Percentiles rank a stretch among this genome's conserved stretches.
Conservation (phyloP, 305 asterid species). For the Rubia occidens region DNA sequence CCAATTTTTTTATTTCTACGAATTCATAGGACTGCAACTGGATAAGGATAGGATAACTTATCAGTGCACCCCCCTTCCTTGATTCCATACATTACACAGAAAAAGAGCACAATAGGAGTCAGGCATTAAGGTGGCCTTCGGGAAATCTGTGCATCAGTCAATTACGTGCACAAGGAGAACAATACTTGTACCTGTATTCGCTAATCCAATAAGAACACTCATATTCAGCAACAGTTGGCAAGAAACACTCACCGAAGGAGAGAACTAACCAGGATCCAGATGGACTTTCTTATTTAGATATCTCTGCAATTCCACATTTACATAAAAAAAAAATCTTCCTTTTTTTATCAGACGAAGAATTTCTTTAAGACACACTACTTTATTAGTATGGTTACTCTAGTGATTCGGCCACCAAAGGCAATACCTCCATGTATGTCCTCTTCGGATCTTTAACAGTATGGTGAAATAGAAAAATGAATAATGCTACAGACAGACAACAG, state of each 20-base stretch:
- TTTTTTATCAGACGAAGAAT: too few species aligned
- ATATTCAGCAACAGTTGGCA: background rate
- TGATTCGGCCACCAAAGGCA: background rate
- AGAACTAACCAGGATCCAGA: background rate
- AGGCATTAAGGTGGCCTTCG: background rate
- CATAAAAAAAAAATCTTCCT: background rate
- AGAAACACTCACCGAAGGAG: background rate
- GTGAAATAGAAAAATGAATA: background rate
- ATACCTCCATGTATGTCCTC: background rate
- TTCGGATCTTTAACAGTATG: background rate
- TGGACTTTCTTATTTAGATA: background rate
- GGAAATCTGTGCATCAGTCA: background rate
- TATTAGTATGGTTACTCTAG: background rate
- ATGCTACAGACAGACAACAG: background rate
- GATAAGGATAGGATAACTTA: too few species aligned
- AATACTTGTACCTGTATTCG: background rate
- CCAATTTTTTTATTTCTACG: too few species aligned
- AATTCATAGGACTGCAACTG: too few species aligned
- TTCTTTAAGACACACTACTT: background rate
- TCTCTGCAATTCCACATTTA: background rate
- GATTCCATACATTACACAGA: background rate
- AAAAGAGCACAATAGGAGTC: background rate
- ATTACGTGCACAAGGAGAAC: background rate
- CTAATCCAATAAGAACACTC: background rate
- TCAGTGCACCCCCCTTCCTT: background rate